Evolutionary conservation across 2,329 filamentous ascomycete genomes (phyloP).

Genomic region (Nemania abortiva): DNA sequence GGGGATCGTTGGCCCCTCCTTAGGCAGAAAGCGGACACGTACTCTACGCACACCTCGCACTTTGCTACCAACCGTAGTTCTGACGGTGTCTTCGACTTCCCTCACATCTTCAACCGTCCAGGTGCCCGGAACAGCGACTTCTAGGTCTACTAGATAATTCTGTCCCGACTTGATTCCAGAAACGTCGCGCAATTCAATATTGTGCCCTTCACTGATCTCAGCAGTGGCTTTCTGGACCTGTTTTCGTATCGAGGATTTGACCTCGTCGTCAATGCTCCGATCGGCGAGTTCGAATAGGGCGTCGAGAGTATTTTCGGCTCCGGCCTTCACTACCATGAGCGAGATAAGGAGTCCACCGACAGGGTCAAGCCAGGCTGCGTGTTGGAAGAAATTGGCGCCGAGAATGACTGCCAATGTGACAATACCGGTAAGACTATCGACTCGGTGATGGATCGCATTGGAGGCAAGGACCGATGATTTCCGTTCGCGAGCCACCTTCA

Average conservation of each 20-base stretch:
- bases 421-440: slow-evolving; percentile 94
- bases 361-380: slow-evolving; percentile 93
- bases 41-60: slow-evolving; percentile 88
- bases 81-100: slow-evolving; percentile 78
- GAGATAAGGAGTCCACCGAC: slow-evolving; percentile 94
- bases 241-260: slow-evolving; percentile 77
- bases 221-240: slow-evolving; percentile 72
- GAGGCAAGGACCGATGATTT: slow-evolving; percentile 96
- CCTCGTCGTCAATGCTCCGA: slow-evolving; percentile 85
- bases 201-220: slow-evolving; percentile 64
- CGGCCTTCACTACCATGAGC: slow-evolving; percentile 90
- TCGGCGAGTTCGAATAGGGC: slow-evolving; percentile 93
- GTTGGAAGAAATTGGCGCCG: slow-evolving; percentile 85
- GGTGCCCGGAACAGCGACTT: slow-evolving; percentile 80
- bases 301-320: slow-evolving; percentile 84
- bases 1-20: slow-evolving; percentile 68
- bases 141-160: slow-evolving; percentile 93
- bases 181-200: slow-evolving; percentile 80
- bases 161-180: slow-evolving; percentile 95
- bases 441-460: slow-evolving; percentile 95
- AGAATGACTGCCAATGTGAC: slow-evolving; percentile 91
- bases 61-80: slow-evolving; percentile 77
- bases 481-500: slow-evolving; percentile 94
- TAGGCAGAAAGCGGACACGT: slow-evolving; percentile 83
- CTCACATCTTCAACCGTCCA: slow-evolving; percentile 81